Evolutionary conservation across 371 early-diverging fungal species (phyloP).

Genomic region (Batkoa obscura): DNA sequence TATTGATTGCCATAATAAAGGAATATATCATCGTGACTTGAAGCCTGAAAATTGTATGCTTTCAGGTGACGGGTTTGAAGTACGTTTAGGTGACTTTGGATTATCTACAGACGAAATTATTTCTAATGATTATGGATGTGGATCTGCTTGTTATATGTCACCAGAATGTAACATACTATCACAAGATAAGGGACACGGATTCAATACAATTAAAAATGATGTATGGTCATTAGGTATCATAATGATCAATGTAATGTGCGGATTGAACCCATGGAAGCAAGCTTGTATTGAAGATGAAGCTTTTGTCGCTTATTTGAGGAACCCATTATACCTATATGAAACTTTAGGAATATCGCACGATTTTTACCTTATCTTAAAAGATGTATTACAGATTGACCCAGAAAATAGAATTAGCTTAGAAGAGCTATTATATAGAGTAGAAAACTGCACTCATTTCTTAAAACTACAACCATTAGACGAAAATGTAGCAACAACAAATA

Average conservation of each 20-base stretch:
- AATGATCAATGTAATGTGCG: slow-evolving; percentile 50
- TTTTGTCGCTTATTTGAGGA: slow-evolving; percentile 37
- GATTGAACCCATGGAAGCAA: slow-evolving; percentile 64
- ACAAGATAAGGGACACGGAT: slow-evolving; percentile 46
- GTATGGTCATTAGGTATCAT: slow-evolving; percentile 74
- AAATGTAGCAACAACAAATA: too few species aligned
- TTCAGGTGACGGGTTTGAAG: slow-evolving; percentile 13
- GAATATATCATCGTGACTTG: slow-evolving; percentile 50
- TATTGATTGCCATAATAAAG: slow-evolving; percentile 26
- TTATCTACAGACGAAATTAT: slow-evolving; percentile 54
- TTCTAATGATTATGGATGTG: slow-evolving; percentile 74
- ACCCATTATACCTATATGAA: slow-evolving; percentile 10
- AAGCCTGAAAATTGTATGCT: slow-evolving; percentile 34
- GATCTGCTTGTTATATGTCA: slow-evolving; percentile 81
- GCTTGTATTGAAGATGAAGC: slow-evolving; percentile 49
- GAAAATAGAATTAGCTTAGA: not conserved
- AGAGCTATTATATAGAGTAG: too few species aligned
- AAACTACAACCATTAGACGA: too few species aligned
- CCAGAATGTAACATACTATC: slow-evolving; percentile 24
- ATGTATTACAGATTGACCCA: not conserved
- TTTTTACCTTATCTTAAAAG: not conserved
- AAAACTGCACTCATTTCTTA: too few species aligned
- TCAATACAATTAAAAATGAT: slow-evolving; percentile 46
- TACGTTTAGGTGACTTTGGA: slow-evolving; percentile 89
- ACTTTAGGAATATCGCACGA: not conserved